Base-by-base conservation (phyloP, 2,329 filamentous ascomycete genomes). In the Cytospora piceae region DNA sequence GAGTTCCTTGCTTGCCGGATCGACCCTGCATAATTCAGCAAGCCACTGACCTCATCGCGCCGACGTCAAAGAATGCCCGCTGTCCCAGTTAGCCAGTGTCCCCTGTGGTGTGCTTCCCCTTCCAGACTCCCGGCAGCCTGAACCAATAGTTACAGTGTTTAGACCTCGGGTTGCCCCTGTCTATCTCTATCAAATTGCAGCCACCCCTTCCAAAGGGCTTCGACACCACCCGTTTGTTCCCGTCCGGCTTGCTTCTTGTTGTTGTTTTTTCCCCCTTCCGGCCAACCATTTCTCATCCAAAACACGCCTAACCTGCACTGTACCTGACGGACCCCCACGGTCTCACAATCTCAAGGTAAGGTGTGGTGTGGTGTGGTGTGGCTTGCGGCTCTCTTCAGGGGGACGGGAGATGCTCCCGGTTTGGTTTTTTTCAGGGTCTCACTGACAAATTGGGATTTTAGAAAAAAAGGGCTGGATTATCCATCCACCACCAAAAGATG, bases 1-100 rank as follows among this genome's bases (percentile, higher is more conserved):
- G n/a, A 22, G n/a, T 49, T 49, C n/a, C 46, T 14, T 49, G 46
- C 46, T 49, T 3, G 53, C n/a, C 31, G 49, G 61, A 53, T 56
- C 46, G 53, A 57, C 53, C 61, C 61, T 63, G 61, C 61, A 56
- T 63, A 31, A 49, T 39, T 14, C 31, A n/a, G 52, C 61, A 63
- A 57, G 61, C 61, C 61, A 57, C 61, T 29, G 34, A 63, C 37
- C 53, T 63, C 61, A 57, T 24, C n/a, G 39, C 51, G 42, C 61
- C 61, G 53, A 55, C 61, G 53, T 63, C 61, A 63, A 46, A 52
- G 24, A 27, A 32, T 27, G 46, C 32, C 60, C 52, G 37, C 53
- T 46, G 37, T 15, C 15, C 39, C 39, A n/a, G 20, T n/a, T n/a
- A n/a, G 5, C 15, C 11, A 46, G 8, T n/a, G 2, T 3, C 17